phyloP scores from a whole-genome alignment of 176 grass and related monocot genomes.

The Triticum aestivum region DNA sequence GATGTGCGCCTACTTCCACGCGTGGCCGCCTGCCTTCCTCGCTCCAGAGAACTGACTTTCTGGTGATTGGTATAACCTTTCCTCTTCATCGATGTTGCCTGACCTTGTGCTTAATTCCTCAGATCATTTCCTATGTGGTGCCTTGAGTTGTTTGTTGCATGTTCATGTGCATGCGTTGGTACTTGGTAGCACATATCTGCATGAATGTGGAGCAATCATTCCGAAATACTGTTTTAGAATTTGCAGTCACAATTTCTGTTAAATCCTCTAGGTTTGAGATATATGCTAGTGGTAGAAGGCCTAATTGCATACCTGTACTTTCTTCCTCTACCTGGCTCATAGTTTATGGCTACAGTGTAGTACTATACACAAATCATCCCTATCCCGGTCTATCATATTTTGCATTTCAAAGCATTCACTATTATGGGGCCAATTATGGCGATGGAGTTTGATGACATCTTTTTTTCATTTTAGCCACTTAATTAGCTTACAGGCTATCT shows the following conservation, averaged over 20 bases:
- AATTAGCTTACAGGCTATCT: background rate
- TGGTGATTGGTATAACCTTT: background rate
- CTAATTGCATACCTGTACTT: background rate
- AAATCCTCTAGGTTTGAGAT: background rate
- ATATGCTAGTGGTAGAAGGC: background rate
- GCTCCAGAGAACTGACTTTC: background rate
- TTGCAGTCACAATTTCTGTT: background rate
- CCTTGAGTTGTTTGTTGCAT: no score
- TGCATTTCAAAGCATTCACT: background rate
- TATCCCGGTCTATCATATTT: background rate
- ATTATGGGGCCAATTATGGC: background rate
- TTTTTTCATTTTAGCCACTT: no score
- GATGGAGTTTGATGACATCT: background rate
- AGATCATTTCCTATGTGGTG: background rate
- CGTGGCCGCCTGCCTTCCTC: background rate
- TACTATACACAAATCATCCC: background rate
- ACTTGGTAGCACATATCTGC: no score
- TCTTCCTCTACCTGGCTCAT: background rate
- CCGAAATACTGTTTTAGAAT: background rate
- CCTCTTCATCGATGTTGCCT: background rate
- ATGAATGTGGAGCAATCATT: no score
- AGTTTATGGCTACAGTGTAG: background rate
- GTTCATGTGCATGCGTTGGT: no score
- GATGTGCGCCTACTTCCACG: background rate
- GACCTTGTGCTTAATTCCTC: background rate